These are phyloP conservation scores for Lophiostoma macrostomum DNA, from an alignment of 495 filamentous ascomycete genomes.

Conservation along the genomic window DNA sequence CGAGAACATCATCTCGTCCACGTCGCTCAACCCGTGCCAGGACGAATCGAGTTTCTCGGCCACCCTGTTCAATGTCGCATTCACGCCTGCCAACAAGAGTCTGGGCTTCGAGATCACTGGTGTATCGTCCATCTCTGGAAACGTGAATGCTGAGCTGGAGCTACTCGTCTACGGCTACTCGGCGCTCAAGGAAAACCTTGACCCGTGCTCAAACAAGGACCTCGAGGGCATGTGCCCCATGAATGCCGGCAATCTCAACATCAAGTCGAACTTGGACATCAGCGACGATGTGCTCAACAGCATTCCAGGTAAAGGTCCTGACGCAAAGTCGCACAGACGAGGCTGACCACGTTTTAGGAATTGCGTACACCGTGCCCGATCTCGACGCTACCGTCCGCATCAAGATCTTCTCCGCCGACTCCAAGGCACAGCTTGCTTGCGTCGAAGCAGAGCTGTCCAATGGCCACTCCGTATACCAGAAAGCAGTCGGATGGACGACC, in stretches of 20 bases:
- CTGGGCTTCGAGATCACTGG: slow-evolving; percentile 75
- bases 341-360: slow-evolving; percentile 44
- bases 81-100: slow-evolving; percentile 69
- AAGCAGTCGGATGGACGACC: slow-evolving; percentile 83
- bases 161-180: slow-evolving; percentile 80
- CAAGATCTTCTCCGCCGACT: slow-evolving; percentile 63
- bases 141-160: slow-evolving; percentile 73
- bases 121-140: slow-evolving; percentile 78
- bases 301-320: slow-evolving; percentile 61
- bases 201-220: slow-evolving; percentile 68
- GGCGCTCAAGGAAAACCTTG: slow-evolving; percentile 58
- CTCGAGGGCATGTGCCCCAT: slow-evolving; percentile 88
- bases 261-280: slow-evolving; percentile 64
- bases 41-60: slow-evolving; percentile 77
- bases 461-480: slow-evolving; percentile 86
- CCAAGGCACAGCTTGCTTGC: slow-evolving; percentile 69
- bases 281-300: slow-evolving; percentile 51
- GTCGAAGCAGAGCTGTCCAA: slow-evolving; percentile 88
- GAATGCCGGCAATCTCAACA: slow-evolving; percentile 76
- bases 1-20: slow-evolving; percentile 39
- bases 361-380: slow-evolving; percentile 88
- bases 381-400: slow-evolving; percentile 85
- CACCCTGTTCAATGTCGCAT: slow-evolving; percentile 77
- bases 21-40: slow-evolving; percentile 44
- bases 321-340: background rate